These are phyloP conservation scores for Amaranthus cruentus DNA, from an alignment of 148 eudicot genomes.

Conservation along the genomic window DNA sequence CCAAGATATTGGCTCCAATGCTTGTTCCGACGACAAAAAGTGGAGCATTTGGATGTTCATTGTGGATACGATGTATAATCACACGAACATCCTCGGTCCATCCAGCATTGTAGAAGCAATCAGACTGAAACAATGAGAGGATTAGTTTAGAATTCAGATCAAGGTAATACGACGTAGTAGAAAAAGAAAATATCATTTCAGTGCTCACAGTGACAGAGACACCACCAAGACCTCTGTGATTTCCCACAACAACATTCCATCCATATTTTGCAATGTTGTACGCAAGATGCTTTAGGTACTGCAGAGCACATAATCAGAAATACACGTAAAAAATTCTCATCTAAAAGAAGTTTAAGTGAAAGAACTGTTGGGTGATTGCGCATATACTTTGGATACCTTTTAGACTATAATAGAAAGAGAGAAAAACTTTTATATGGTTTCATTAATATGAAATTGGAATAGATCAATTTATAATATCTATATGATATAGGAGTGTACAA, in stretches of 20 bases:
- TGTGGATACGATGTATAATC: constrained; percentile 60
- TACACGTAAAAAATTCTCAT: neutral
- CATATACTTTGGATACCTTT: too few species aligned
- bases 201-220: constrained; percentile 79
- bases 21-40: constrained; percentile 77
- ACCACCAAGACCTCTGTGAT: constrained; percentile 95
- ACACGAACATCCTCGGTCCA: constrained; percentile 83
- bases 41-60: constrained; percentile 62
- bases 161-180: constrained; percentile 1
- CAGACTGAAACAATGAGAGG: constrained; percentile 47
- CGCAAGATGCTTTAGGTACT: constrained; percentile 80
- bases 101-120: constrained; percentile 93
- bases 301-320: constrained; percentile 22
- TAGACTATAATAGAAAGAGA: neutral
- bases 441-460: neutral
- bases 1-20: constrained; percentile 94
- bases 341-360: too few species aligned
- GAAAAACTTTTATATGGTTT: neutral
- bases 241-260: constrained; percentile 82
- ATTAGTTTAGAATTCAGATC: neutral
- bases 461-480: neutral
- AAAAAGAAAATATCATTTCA: neutral
- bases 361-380: too few species aligned
- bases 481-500: constrained; percentile 7
- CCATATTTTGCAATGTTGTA: constrained; percentile 72